A percentile compares a stretch with the other conserved stretches of the same genome.
Conservation (phyloP, 2,329 filamentous ascomycete genomes). For the Phoma sp. region DNA sequence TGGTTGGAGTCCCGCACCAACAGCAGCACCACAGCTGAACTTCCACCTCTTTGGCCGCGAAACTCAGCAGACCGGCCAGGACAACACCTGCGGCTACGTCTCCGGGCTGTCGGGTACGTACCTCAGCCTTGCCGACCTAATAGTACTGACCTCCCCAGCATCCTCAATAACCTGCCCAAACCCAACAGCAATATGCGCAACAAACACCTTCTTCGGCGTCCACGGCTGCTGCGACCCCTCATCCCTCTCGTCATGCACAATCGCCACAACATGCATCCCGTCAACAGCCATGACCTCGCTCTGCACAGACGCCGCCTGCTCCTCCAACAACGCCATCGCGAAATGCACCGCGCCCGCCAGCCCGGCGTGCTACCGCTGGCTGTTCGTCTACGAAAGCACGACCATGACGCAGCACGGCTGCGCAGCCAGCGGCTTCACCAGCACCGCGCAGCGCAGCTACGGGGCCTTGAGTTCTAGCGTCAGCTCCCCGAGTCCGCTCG, state of each 20-base stretch:
- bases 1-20: conserved; percentile 43
- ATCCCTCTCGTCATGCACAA: conserved; percentile 29
- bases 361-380: conserved; percentile 38
- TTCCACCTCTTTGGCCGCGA: conserved; percentile 38
- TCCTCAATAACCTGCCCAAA: conserved; percentile 40
- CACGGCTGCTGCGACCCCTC: conserved; percentile 44
- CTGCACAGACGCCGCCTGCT: conserved; percentile 37
- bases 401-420: conserved; percentile 44
- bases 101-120: conserved; percentile 35
- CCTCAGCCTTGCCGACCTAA: conserved; percentile 3
- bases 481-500: neutral
- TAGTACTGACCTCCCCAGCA: conserved; percentile 23
- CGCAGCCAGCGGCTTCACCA: conserved; percentile 26
- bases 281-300: conserved; percentile 29
- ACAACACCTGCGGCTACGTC: conserved; percentile 42
- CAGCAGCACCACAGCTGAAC: conserved; percentile 29
- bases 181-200: conserved; percentile 38
- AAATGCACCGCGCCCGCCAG: conserved; percentile 37
- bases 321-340: conserved; percentile 29
- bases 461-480: neutral
- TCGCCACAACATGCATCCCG: conserved; percentile 43
- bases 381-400: conserved; percentile 33
- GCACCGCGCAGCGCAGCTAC: conserved; percentile 23
- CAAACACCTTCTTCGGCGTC: conserved; percentile 38
- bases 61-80: conserved; percentile 11